These are phyloP conservation scores for Boletus edulis DNA, from an alignment of 768 basidiomycete genomes.

Conservation along the genomic window DNA sequence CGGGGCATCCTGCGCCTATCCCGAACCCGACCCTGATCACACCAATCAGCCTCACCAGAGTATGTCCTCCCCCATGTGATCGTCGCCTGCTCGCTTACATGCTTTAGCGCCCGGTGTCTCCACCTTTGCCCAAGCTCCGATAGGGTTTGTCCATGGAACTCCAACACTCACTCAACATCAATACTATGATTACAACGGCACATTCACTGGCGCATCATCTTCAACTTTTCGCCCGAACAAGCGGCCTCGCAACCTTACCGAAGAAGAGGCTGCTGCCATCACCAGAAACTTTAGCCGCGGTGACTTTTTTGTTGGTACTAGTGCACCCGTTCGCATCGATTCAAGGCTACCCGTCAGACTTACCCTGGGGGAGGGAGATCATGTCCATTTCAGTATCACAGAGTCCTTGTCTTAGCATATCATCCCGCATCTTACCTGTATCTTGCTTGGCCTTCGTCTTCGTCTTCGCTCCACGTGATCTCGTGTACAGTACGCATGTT, in stretches of 20 bases:
- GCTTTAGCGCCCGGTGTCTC: slow-evolving; percentile 34
- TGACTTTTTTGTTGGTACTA: slow-evolving; percentile 79
- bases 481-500: slow-evolving; percentile 21
- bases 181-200: slow-evolving; percentile 77
- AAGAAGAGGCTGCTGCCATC: slow-evolving; percentile 81
- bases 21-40: slow-evolving; percentile 68
- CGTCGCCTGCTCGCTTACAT: slow-evolving; percentile 5
- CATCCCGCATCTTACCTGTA: slow-evolving; percentile 13
- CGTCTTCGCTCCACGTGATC: slow-evolving; percentile 6
- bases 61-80: slow-evolving; percentile 11
- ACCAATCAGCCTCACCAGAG: slow-evolving; percentile 33
- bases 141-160: slow-evolving; percentile 37
- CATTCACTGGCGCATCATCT: slow-evolving; percentile 65
- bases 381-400: slow-evolving; percentile 66
- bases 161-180: slow-evolving; percentile 55
- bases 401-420: slow-evolving; percentile 42
- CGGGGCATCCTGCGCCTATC: slow-evolving; percentile 68
- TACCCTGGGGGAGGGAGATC: slow-evolving; percentile 78
- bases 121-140: slow-evolving; percentile 37
- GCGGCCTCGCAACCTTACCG: slow-evolving; percentile 75
- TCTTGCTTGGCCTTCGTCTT: slow-evolving; percentile 15
- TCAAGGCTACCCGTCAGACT: slow-evolving; percentile 76
- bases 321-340: slow-evolving; percentile 81
- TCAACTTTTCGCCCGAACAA: slow-evolving; percentile 80
- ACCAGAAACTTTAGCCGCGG: slow-evolving; percentile 79